Conservation (phyloP, 2,329 filamentous ascomycete genomes). For the Colletotrichum tropicicola region DNA sequence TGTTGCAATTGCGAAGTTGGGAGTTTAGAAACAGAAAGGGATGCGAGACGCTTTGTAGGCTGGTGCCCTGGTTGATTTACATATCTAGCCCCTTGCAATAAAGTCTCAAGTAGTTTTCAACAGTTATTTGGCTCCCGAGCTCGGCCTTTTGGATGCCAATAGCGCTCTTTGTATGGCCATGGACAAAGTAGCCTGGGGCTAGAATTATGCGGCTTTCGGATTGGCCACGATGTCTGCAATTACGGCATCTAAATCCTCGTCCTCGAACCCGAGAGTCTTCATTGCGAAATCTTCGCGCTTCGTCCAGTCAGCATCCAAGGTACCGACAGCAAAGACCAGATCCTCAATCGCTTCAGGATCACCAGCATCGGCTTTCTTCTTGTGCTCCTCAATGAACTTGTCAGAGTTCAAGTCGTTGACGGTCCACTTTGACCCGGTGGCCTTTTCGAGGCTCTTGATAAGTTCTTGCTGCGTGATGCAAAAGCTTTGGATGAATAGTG, state of each 20-base stretch:
- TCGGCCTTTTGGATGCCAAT: too few species aligned
- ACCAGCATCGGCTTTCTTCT: conserved; percentile 46
- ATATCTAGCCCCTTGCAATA: too few species aligned
- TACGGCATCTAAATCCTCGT: conserved; percentile 55
- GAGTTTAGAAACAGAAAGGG: not conserved
- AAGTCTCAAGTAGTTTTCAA: too few species aligned
- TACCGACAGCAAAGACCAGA: conserved; percentile 58
- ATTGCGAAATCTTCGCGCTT: conserved; percentile 54
- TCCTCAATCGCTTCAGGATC: conserved; percentile 51
- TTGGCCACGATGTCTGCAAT: conserved; percentile 45
- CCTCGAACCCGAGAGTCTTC: conserved; percentile 53
- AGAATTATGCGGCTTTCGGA: not conserved
- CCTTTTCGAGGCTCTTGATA: conserved; percentile 43
- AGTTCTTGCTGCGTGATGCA: conserved; percentile 47
- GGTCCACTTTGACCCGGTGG: conserved; percentile 40
- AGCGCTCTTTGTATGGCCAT: not conserved
- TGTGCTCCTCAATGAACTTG: conserved; percentile 48
- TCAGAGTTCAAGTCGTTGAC: conserved; percentile 45
- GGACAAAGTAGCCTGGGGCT: not conserved
- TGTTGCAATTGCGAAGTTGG: conserved; percentile 17
- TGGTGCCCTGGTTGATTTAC: too few species aligned
- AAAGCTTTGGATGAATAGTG: conserved; percentile 51
- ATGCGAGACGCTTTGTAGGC: too few species aligned
- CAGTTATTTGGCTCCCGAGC: too few species aligned
- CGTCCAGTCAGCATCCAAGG: conserved; percentile 59